Evolutionary conservation across 306 rosid species (phyloP), one percentile per base, ranked within the genome.

Genomic region (Oxytropis ochrocephala): DNA sequence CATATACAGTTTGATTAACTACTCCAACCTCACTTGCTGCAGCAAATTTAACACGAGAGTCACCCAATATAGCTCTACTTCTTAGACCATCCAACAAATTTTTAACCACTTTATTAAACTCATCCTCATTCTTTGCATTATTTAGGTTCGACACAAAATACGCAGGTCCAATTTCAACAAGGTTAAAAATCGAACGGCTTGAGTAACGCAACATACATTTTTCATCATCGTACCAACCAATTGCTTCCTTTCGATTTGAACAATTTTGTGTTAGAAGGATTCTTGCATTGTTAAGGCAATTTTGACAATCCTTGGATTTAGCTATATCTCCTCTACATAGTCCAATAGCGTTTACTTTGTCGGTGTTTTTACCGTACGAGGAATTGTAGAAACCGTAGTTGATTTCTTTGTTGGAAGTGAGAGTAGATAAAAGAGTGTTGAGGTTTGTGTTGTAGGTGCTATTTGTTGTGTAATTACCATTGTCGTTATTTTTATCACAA

Each of bases 41-140:
- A 5, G 74, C 84, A 57, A 27, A 80, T 36, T 75, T 80, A 8
- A 5, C 27, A 4, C 6, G 43, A 35, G 74, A 48, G 35, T 21
- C 58, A 62, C 70, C 79, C 0, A 48, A 61, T 24, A 48, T 49
- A 12, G 75, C 80, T 38, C 0, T 3, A 0, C 0, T 0, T 8
- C 0, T 38, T 60, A 35, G 5, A 7, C 6, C 12, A 8, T 7
- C 3, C 4, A 63, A 0, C 53, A 63, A 42, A 2, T 12, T 43
- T 0, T 0, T 1, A 0, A 63, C 9, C 5, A 0, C 52, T 63
- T 41, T 1, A n/a, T 63, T 8, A 41, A 41, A 41, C n/a, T 9
- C n/a, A 9, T 41, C n/a, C 4, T 0, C n/a, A 0, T 41, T 10
- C 5, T 0, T 41, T 41, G 46, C 46, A 11, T 41, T 39, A 1